These are phyloP conservation scores for Monsonia emarginata DNA, from an alignment of 441 rosid genomes.

Conservation along the genomic window DNA sequence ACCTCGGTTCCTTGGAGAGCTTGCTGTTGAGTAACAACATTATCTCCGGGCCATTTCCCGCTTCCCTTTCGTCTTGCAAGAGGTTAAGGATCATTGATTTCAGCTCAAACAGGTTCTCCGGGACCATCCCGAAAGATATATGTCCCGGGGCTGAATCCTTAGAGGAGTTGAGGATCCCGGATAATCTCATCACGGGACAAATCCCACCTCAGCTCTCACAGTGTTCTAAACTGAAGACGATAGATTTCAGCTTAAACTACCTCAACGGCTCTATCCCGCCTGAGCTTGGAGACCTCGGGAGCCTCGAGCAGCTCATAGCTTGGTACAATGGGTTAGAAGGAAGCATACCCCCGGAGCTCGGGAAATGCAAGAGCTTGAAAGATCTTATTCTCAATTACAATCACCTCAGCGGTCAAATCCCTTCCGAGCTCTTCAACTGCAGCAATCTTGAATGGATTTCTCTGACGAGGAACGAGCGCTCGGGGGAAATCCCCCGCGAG, in stretches of 20 bases:
- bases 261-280: conserved; percentile 76
- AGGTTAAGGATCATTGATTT: conserved; percentile 53
- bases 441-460: conserved; percentile 87
- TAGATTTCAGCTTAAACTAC: conserved; percentile 77
- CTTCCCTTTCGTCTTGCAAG: conserved; percentile 60
- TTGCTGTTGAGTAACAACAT: conserved; percentile 58
- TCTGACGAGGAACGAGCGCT: conserved; percentile 64
- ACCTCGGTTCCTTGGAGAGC: conserved; percentile 49
- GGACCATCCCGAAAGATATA: conserved; percentile 61
- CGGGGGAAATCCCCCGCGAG: conserved; percentile 55
- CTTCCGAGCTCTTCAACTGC: conserved; percentile 60
- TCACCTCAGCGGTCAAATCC: conserved; percentile 63
- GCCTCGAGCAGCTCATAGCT: conserved; percentile 79
- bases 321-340: conserved; percentile 86
- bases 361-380: conserved; percentile 56
- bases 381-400: conserved; percentile 80
- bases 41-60: conserved; percentile 61
- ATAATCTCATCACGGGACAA: conserved; percentile 59
- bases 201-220: conserved; percentile 63
- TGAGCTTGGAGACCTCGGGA: conserved; percentile 58
- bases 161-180: conserved; percentile 75
- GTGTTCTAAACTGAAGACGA: conserved; percentile 54
- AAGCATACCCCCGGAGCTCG: conserved; percentile 55
- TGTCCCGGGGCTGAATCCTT: conserved; percentile 72
- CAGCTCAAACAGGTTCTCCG: conserved; percentile 66